These are phyloP conservation scores for Colletotrichum sp. DNA, from an alignment of 2,329 filamentous ascomycete genomes.

Conservation along the genomic window DNA sequence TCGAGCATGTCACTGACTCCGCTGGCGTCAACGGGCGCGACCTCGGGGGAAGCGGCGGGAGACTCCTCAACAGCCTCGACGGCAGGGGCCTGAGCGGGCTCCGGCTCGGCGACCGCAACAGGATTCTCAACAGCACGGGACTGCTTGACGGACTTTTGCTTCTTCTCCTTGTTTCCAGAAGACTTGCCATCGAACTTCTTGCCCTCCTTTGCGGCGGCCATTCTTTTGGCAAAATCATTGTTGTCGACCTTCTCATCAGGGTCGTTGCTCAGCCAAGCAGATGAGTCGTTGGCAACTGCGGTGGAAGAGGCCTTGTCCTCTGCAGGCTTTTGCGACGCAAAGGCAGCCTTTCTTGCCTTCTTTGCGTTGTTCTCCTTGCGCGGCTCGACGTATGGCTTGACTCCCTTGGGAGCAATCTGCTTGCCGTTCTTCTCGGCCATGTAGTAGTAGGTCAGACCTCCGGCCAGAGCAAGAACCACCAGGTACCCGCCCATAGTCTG, in stretches of 20 bases:
- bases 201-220: conserved; percentile 74
- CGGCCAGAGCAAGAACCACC: conserved; percentile 19
- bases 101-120: conserved; percentile 63
- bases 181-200: conserved; percentile 61
- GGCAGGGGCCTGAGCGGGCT: conserved; percentile 63
- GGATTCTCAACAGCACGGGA: conserved; percentile 62
- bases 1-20: conserved; percentile 95
- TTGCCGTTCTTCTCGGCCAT: conserved; percentile 31
- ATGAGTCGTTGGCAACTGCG: conserved; percentile 30
- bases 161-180: conserved; percentile 65
- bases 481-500: conserved; percentile 21
- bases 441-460: conserved; percentile 20
- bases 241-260: conserved; percentile 69
- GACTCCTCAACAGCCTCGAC: conserved; percentile 74
- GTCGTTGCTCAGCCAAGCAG: conserved; percentile 32
- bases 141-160: conserved; percentile 74
- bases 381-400: conserved; percentile 32
- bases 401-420: conserved; percentile 29
- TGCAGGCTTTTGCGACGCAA: conserved; percentile 38
- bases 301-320: conserved; percentile 34
- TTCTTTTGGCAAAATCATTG: conserved; percentile 77
- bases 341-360: conserved; percentile 51
- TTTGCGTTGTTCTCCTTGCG: conserved; percentile 49
- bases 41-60: conserved; percentile 68
- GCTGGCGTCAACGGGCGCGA: conserved; percentile 60